Evolutionary conservation across 805 yeast species (phyloP).

Genomic region (Saccharomyces eubayanus): DNA sequence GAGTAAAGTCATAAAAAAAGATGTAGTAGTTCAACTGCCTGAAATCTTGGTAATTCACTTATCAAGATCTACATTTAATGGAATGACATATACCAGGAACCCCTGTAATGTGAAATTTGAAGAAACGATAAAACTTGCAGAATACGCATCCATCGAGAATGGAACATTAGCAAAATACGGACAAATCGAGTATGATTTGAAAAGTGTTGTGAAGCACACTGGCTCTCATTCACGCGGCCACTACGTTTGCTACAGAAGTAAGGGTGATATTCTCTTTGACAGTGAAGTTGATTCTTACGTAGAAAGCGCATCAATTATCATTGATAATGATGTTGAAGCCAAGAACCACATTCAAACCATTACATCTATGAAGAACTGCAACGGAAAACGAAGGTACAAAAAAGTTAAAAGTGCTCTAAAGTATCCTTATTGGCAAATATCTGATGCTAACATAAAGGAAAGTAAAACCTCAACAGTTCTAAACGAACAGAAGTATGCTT

Average conservation of each 20-base stretch:
- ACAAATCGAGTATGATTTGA: slow-evolving; percentile 46
- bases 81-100: slow-evolving; percentile 61
- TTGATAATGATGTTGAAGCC: not conserved
- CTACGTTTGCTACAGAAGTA: slow-evolving; percentile 78
- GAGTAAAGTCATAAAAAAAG: slow-evolving; percentile 60
- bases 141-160: slow-evolving; percentile 9
- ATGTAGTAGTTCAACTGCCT: slow-evolving; percentile 59
- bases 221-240: slow-evolving; percentile 89
- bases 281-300: not conserved
- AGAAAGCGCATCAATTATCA: not conserved
- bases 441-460: slow-evolving; percentile 67
- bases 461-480: slow-evolving; percentile 49
- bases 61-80: slow-evolving; percentile 72
- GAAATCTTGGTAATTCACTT: slow-evolving; percentile 68
- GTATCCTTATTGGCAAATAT: slow-evolving; percentile 75
- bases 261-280: slow-evolving; percentile 38
- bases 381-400: slow-evolving; percentile 28
- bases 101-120: slow-evolving; percentile 62
- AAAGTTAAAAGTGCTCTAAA: slow-evolving; percentile 48
- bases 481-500: slow-evolving; percentile 66
- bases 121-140: slow-evolving; percentile 46
- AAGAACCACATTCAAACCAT: not conserved
- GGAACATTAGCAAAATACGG: slow-evolving; percentile 11
- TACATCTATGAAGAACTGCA: not conserved
- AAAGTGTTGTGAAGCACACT: slow-evolving; percentile 71